Percentiles rank a stretch among this genome's conserved stretches.
These are phyloP conservation scores for Xylariales sp. DNA, from an alignment of 2,329 filamentous ascomycete genomes.

Conservation along the genomic window DNA sequence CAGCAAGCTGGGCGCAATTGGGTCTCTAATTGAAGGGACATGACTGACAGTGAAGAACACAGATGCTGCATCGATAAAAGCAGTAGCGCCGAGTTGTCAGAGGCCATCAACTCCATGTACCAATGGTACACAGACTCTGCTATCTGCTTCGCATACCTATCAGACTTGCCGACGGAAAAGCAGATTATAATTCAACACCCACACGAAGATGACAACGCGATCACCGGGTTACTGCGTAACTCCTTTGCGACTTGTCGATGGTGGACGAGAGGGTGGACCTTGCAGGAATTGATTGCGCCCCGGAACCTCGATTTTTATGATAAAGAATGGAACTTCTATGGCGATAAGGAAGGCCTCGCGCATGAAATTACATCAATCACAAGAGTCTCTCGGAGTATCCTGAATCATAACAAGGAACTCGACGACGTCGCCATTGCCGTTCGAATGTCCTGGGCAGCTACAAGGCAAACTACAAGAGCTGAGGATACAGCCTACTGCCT, in stretches of 20 bases:
- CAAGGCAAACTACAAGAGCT: constrained; percentile 17
- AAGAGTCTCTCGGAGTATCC: background rate
- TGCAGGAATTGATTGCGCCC: constrained; percentile 16
- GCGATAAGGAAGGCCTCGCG: background rate
- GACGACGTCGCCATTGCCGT: background rate
- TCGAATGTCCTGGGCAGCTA: constrained; percentile 20
- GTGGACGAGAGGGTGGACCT: constrained; percentile 16
- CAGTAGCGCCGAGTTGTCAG: constrained; percentile 14
- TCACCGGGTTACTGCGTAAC: constrained; percentile 19
- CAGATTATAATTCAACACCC: background rate
- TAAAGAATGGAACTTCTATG: background rate
- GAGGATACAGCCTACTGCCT: constrained; percentile 29
- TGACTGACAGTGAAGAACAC: no score
- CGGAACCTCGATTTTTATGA: background rate
- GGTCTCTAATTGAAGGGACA: no score
- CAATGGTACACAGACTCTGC: constrained; percentile 14
- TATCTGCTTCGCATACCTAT: constrained; percentile 17
- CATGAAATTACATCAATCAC: background rate
- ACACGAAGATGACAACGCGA: background rate
- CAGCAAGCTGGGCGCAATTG: no score
- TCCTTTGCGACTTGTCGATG: constrained; percentile 11
- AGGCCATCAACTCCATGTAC: constrained; percentile 18
- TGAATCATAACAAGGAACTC: background rate
- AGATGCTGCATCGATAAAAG: constrained; percentile 16
- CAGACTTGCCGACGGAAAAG: constrained; percentile 15